Evolutionary conservation across 352 stramenopile genomes (phyloP).

Genomic region (Phytophthora pistaciae): DNA sequence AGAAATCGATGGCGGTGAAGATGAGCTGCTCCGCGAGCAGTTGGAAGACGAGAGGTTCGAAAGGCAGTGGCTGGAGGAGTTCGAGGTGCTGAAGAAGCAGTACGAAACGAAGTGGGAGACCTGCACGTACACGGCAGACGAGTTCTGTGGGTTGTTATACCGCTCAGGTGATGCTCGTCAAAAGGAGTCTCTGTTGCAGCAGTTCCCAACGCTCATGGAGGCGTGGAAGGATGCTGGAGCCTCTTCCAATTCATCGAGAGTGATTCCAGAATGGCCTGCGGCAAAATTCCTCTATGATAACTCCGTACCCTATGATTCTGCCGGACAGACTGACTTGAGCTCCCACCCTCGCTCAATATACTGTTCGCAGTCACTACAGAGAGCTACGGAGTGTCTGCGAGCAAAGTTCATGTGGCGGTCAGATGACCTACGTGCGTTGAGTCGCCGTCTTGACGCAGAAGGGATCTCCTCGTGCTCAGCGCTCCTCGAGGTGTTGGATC

Average conservation of each 20-base stretch:
- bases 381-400: constrained; percentile 41
- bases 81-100: constrained; percentile 53
- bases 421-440: constrained; percentile 44
- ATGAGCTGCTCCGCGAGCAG: constrained; percentile 44
- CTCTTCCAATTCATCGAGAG: constrained; percentile 22
- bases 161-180: constrained; percentile 58
- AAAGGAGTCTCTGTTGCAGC: constrained; percentile 47
- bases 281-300: constrained; percentile 25
- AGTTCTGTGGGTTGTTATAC: constrained; percentile 75
- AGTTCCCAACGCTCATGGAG: constrained; percentile 74
- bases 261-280: constrained; percentile 54
- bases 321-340: not conserved
- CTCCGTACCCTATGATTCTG: constrained; percentile 27
- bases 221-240: constrained; percentile 48
- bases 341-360: constrained; percentile 29
- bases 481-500: constrained; percentile 41
- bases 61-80: constrained; percentile 66
- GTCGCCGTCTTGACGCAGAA: constrained; percentile 37
- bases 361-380: constrained; percentile 36
- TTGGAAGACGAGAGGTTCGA: constrained; percentile 61
- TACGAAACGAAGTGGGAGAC: constrained; percentile 69
- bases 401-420: constrained; percentile 59
- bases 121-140: constrained; percentile 71
- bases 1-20: constrained; percentile 58
- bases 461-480: constrained; percentile 56